Evolutionary conservation across 2,329 filamentous ascomycete species (phyloP).

Genomic region (Apiospora marii): DNA sequence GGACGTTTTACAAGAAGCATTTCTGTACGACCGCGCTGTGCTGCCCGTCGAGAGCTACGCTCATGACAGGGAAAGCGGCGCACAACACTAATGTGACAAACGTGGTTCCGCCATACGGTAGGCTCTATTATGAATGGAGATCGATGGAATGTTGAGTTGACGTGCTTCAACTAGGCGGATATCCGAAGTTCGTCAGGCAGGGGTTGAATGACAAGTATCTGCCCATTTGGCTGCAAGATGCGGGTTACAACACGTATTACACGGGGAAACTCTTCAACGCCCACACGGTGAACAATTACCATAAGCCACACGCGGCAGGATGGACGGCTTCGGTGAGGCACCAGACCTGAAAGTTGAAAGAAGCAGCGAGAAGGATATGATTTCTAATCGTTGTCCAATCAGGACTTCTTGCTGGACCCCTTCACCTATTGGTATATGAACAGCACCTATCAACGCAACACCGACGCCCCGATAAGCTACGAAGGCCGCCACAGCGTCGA

Average conservation of each 20-base stretch:
- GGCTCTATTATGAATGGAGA: conserved; percentile 23
- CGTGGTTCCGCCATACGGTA: conserved; percentile 59
- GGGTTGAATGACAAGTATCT: conserved; percentile 64
- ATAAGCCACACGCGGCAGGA: conserved; percentile 54
- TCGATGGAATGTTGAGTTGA: background rate
- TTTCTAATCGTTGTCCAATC: no score
- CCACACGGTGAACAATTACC: conserved; percentile 51
- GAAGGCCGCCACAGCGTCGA: conserved; percentile 55
- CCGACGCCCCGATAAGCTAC: conserved; percentile 50
- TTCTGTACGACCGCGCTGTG: conserved; percentile 66
- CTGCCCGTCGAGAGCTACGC: conserved; percentile 64
- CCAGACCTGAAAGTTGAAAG: no score
- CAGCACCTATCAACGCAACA: conserved; percentile 68
- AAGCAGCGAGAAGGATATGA: no score
- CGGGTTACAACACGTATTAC: conserved; percentile 67
- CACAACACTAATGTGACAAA: conserved; percentile 71
- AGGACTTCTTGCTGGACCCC: conserved; percentile 66
- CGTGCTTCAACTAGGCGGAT: conserved; percentile 48
- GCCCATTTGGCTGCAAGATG: conserved; percentile 63
- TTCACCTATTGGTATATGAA: conserved; percentile 75
- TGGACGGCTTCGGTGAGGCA: conserved; percentile 37
- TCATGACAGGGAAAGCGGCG: conserved; percentile 65
- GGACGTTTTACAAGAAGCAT: conserved; percentile 62
- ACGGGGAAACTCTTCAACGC: conserved; percentile 65
- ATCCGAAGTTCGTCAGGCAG: conserved; percentile 60